Evolutionary conservation across 1,284 basidiomycete species (phyloP).

Genomic region (Inonotus obliquus): DNA sequence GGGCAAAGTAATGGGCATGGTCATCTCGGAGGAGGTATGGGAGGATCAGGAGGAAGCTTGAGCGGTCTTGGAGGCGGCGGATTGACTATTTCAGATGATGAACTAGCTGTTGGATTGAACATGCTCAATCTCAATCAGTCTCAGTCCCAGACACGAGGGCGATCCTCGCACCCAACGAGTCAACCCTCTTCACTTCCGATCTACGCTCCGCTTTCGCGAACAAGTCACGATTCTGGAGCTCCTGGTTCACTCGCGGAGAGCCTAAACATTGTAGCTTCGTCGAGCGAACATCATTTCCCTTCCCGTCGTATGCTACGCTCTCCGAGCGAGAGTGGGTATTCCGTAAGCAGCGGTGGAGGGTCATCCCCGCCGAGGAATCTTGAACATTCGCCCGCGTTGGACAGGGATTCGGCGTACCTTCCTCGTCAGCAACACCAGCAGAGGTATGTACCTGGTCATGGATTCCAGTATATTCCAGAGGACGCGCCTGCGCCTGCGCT

Average conservation of each 20-base stretch:
- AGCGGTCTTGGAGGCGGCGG: constrained; percentile 37
- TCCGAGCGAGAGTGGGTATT: constrained; percentile 15
- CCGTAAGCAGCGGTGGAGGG: constrained; percentile 9
- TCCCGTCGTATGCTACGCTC: constrained; percentile 6
- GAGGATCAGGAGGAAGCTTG: not conserved
- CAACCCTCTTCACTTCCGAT: constrained; percentile 66
- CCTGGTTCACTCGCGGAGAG: constrained; percentile 50
- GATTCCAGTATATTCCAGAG: constrained; percentile 54
- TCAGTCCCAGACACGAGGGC: constrained; percentile 10
- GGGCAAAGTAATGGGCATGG: constrained; percentile 20
- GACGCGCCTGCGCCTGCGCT: constrained; percentile 38
- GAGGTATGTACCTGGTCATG: constrained; percentile 59
- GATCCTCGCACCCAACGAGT: constrained; percentile 37
- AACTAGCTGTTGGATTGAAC: constrained; percentile 67
- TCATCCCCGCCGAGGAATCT: constrained; percentile 1
- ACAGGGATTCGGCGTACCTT: not conserved
- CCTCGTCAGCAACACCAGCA: constrained; percentile 27
- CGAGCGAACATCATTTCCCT: constrained; percentile 8
- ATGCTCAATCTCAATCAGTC: constrained; percentile 53
- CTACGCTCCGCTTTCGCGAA: constrained; percentile 61
- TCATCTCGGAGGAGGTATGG: constrained; percentile 22
- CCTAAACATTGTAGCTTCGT: not conserved
- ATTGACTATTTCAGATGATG: constrained; percentile 72
- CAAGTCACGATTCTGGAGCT: constrained; percentile 37
- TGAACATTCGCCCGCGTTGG: constrained; percentile 10